phyloP scores from a whole-genome alignment of 2,329 filamentous ascomycete species.

The Pseudocercospora fuligena region DNA sequence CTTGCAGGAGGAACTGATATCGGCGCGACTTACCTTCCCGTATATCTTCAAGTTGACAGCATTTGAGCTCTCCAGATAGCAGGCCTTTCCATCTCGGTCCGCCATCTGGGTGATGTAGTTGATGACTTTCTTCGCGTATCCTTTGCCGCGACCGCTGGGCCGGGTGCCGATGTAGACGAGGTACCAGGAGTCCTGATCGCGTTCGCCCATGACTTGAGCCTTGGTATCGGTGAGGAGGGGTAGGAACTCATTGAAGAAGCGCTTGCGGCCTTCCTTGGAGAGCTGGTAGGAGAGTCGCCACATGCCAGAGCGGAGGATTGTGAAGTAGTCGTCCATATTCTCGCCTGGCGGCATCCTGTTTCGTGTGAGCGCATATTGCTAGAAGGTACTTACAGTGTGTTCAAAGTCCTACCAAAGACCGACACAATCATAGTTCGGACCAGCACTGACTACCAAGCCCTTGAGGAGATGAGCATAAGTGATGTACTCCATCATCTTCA shows the following conservation, averaged over 20 bases:
- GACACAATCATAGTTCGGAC: slow-evolving; percentile 76
- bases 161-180: slow-evolving; percentile 83
- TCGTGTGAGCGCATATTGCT: slow-evolving; percentile 1
- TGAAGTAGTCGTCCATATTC: slow-evolving; percentile 74
- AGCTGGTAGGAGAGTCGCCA: slow-evolving; percentile 79
- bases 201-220: slow-evolving; percentile 67
- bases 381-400: neutral
- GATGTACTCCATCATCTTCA: slow-evolving; percentile 77
- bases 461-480: slow-evolving; percentile 75
- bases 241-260: slow-evolving; percentile 78
- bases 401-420: slow-evolving; percentile 71
- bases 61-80: slow-evolving; percentile 81
- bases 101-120: slow-evolving; percentile 71
- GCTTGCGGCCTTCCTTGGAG: slow-evolving; percentile 70
- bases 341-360: slow-evolving; percentile 74
- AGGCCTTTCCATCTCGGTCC: slow-evolving; percentile 68
- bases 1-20: too few relatives aligned
- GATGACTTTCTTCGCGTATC: slow-evolving; percentile 73
- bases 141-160: slow-evolving; percentile 70
- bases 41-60: slow-evolving; percentile 72
- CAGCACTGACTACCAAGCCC: slow-evolving; percentile 75
- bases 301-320: slow-evolving; percentile 73
- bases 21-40: slow-evolving; percentile 49
- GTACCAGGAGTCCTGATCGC: slow-evolving; percentile 74
- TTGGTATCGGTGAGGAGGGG: slow-evolving; percentile 77